Percentiles rank a stretch among this genome's conserved stretches.
Conservation (phyloP, 108 stramenopile genomes). For the Stephanodiscus triporus region DNA sequence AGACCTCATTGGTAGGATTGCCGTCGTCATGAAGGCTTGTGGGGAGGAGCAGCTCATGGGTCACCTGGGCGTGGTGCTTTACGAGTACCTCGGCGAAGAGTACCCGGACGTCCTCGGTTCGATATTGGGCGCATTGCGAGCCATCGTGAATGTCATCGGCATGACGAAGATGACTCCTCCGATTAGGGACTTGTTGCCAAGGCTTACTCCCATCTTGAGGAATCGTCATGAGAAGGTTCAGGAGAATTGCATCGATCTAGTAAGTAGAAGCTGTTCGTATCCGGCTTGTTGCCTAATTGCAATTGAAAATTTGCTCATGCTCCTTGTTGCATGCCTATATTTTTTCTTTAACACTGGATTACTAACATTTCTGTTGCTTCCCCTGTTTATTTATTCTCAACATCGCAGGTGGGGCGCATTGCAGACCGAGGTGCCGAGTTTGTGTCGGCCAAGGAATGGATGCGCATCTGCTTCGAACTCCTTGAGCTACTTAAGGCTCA, state of each 20-base stretch:
- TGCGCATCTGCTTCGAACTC: constrained; percentile 99
- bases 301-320: constrained; percentile 15
- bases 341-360: constrained; percentile 37
- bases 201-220: constrained; percentile 97
- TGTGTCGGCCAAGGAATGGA: constrained; percentile 98
- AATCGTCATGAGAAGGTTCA: constrained; percentile 99
- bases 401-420: constrained; percentile 89
- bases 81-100: constrained; percentile 99
- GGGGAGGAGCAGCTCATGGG: constrained; percentile 99
- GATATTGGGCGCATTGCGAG: constrained; percentile 93
- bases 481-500: constrained; percentile 98
- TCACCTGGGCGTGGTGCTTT: constrained; percentile 98
- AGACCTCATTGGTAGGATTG: constrained; percentile 96
- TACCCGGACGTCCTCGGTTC: constrained; percentile 97
- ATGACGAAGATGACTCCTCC: constrained; percentile 99
- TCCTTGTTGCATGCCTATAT: constrained; percentile 9
- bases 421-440: constrained; percentile 98
- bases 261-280: constrained; percentile 31
- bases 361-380: constrained; percentile 48
- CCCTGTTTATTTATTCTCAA: neutral
- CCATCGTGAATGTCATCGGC: constrained; percentile 98
- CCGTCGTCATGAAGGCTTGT: constrained; percentile 97
- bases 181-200: constrained; percentile 94
- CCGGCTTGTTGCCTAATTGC: constrained; percentile 9
- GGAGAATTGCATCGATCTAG: constrained; percentile 96